A percentile compares a stretch with the other conserved stretches of the same genome.
Conservation (phyloP, 2,329 filamentous ascomycete species). For the Laburnicola sp. region DNA sequence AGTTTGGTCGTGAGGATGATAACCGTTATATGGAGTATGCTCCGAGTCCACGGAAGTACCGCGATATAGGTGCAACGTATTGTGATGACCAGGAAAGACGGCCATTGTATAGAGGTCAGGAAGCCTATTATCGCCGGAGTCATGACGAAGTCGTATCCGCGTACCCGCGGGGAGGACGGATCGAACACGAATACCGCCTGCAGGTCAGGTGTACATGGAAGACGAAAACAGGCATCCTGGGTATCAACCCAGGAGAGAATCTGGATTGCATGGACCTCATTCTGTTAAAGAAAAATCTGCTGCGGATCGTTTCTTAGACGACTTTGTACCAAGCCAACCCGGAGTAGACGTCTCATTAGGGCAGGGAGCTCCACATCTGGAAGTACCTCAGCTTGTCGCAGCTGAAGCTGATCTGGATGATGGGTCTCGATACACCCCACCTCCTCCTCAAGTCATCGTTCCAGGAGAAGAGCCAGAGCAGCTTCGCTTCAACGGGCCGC, state of each 20-base stretch:
- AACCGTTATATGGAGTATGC: constrained; percentile 35
- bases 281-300: constrained; percentile 30
- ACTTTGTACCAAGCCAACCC: constrained; percentile 30
- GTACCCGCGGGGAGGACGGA: constrained; percentile 32
- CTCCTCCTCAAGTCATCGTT: constrained; percentile 22
- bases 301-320: constrained; percentile 43
- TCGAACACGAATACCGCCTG: constrained; percentile 34
- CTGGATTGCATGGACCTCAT: constrained; percentile 25
- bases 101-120: constrained; percentile 38
- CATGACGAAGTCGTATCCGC: constrained; percentile 33
- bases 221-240: constrained; percentile 27
- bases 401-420: constrained; percentile 31
- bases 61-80: constrained; percentile 28
- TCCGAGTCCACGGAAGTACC: constrained; percentile 32
- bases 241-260: constrained; percentile 28
- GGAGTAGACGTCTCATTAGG: constrained; percentile 19
- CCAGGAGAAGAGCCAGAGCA: constrained; percentile 21
- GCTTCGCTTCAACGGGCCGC: constrained; percentile 20
- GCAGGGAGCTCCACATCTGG: constrained; percentile 13
- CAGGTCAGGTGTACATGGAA: too few species aligned
- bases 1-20: constrained; percentile 35
- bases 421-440: constrained; percentile 35
- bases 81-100: constrained; percentile 37
- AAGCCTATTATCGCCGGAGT: constrained; percentile 32
- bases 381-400: constrained; percentile 20